A percentile compares a stretch with the other conserved stretches of the same genome.
phyloP scores from a whole-genome alignment of 306 rosid genomes.

The cucumber (Cucumis sativus) region Cucumber_9930_V3 NC_026656.2:19531501-19532000 shows the following conservation, averaged over 20 bases:
- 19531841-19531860: background rate
- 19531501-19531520: background rate
- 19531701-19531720: background rate
- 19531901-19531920: too few species aligned
- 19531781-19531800: background rate
- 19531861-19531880: too few species aligned
- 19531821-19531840: background rate
- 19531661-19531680: background rate
- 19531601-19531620: background rate
- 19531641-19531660: background rate
- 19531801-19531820: background rate
- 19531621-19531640: background rate
- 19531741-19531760: background rate
- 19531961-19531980: too few species aligned
- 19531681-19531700: background rate
- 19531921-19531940: too few species aligned
- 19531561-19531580: background rate
- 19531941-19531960: too few species aligned
- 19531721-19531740: background rate
- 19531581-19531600: background rate
- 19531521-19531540: constrained; percentile 13
- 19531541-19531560: background rate
- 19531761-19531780: background rate
- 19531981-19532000: too few species aligned
- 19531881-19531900: too few species aligned